phyloP scores from a whole-genome alignment of 2,329 filamentous ascomycete species.

The Ceratocystis alfenasii region DNA sequence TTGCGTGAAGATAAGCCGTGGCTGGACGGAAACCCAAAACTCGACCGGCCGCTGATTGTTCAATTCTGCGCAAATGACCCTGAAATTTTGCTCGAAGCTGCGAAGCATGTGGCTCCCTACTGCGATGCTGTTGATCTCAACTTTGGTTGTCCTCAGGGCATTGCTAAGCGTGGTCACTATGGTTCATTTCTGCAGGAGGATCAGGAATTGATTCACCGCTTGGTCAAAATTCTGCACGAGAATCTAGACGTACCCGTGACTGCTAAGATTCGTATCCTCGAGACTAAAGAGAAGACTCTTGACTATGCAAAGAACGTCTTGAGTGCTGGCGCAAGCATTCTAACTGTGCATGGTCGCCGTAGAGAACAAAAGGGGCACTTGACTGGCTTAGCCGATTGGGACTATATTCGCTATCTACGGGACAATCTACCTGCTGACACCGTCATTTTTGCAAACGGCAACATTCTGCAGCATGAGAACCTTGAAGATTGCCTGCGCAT shows the following conservation, averaged over 20 bases:
- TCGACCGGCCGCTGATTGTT: conserved; percentile 84
- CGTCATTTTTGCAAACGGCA: conserved; percentile 94
- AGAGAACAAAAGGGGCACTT: conserved; percentile 93
- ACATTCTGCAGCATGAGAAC: conserved; percentile 71
- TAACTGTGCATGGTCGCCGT: conserved; percentile 81
- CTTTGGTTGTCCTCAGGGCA: conserved; percentile 89
- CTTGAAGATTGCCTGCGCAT: conserved; percentile 63
- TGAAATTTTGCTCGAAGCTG: conserved; percentile 66
- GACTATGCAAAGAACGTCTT: conserved; percentile 82
- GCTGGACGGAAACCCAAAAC: conserved; percentile 74
- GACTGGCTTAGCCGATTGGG: conserved; percentile 88
- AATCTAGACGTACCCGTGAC: conserved; percentile 76
- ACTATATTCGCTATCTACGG: conserved; percentile 66
- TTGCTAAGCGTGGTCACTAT: conserved; percentile 81
- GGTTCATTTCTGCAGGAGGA: conserved; percentile 93
- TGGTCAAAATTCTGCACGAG: conserved; percentile 73
- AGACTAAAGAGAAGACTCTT: conserved; percentile 74
- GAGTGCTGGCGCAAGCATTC: conserved; percentile 75
- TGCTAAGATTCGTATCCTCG: conserved; percentile 84
- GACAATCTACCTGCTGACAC: conserved; percentile 75
- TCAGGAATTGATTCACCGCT: conserved; percentile 64
- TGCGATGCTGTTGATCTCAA: conserved; percentile 96
- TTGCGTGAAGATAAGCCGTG: conserved; percentile 33
- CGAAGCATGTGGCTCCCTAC: conserved; percentile 64
- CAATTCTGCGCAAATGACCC: conserved; percentile 93